Evolutionary conservation across 306 rosid species (phyloP).

Genomic region (Lupinus albus): DNA sequence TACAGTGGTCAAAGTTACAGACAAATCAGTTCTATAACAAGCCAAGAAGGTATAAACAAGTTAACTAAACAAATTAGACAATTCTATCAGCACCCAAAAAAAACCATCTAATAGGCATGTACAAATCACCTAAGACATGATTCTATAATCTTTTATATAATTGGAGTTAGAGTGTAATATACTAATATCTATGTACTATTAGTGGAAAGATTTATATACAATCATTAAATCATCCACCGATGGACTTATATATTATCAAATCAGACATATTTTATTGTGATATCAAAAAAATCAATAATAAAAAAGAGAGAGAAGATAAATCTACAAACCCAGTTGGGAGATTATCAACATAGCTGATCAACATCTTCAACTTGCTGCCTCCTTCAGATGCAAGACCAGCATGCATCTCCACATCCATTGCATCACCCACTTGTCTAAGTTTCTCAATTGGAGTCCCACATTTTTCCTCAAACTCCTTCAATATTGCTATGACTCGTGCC

Average conservation of each 20-base stretch:
- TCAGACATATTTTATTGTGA: neutral
- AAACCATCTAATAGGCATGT: too few species aligned
- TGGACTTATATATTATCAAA: too few species aligned
- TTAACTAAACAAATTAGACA: neutral
- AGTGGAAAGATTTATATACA: too few species aligned
- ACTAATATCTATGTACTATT: too few species aligned
- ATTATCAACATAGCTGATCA: constrained; percentile 94
- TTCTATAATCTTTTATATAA: too few species aligned
- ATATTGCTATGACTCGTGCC: constrained; percentile 61
- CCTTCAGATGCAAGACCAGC: constrained; percentile 99
- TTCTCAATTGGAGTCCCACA: constrained; percentile 75
- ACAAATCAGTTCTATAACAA: constrained; percentile 7
- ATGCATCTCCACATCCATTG: constrained; percentile 98
- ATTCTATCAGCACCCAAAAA: too few species aligned
- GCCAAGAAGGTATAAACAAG: constrained; percentile 1
- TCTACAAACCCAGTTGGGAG: constrained; percentile 84
- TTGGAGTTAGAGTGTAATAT: too few species aligned
- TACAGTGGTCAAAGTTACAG: constrained; percentile 13
- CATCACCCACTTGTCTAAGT: constrained; percentile 81
- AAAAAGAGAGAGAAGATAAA: neutral
- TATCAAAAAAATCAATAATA: neutral
- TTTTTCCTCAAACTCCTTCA: constrained; percentile 80
- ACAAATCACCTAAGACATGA: too few species aligned
- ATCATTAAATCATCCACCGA: too few species aligned
- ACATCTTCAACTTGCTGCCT: constrained; percentile 96